phyloP scores from a whole-genome alignment of 2,329 filamentous ascomycete genomes.

The Didymella arachidicola region DNA sequence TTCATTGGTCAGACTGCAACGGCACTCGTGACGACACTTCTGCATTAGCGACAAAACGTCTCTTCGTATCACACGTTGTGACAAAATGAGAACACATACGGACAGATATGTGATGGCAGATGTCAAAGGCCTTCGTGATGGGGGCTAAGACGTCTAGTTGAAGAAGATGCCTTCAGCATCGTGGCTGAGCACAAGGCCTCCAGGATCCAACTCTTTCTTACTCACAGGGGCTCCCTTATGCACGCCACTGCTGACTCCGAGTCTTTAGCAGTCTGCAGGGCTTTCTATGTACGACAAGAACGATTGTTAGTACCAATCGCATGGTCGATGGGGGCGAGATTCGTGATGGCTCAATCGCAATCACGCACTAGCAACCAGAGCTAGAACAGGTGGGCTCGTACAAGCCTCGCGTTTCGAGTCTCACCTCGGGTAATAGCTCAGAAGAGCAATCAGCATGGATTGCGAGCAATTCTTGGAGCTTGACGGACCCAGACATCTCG shows the following conservation, averaged over 20 bases:
- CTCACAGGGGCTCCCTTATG: background rate
- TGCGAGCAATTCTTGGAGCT: conserved; percentile 3
- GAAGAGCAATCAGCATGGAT: conserved; percentile 10
- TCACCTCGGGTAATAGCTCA: conserved; percentile 3
- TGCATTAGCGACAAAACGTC: background rate
- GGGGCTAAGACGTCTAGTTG: background rate
- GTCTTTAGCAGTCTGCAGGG: background rate
- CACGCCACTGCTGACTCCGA: conserved; percentile 12
- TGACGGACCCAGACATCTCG: background rate
- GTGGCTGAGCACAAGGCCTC: conserved; percentile 13
- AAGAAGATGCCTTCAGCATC: conserved; percentile 4
- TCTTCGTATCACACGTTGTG: conserved; percentile 7
- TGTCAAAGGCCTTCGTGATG: background rate
- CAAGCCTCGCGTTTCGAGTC: conserved; percentile 12
- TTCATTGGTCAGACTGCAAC: conserved; percentile 5
- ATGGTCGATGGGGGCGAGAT: background rate
- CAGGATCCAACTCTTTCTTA: conserved; percentile 4
- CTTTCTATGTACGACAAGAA: conserved; percentile 7
- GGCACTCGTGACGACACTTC: conserved; percentile 1
- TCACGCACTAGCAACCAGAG: conserved; percentile 29
- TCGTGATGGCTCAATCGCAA: background rate
- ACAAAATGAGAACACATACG: conserved; percentile 1
- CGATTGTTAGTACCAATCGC: background rate
- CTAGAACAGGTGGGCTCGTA: conserved; percentile 20
- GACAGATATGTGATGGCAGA: background rate